Percentiles rank a stretch among this genome's conserved stretches.
Evolutionary conservation across 176 grass and related monocot genomes (phyloP).

Genomic region (Areca catechu): DNA sequence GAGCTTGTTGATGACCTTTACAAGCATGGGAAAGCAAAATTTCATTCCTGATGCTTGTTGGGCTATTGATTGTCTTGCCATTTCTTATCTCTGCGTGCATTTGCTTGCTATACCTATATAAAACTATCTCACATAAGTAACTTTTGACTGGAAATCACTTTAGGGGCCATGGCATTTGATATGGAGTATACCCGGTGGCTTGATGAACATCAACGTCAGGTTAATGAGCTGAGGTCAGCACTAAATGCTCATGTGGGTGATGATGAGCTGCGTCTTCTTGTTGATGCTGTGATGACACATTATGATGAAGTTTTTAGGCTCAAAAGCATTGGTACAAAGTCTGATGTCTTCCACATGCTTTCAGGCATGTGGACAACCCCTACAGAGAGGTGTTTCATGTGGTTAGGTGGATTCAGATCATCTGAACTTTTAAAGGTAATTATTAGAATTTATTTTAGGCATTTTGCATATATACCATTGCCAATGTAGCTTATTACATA

Average conservation of each 20-base stretch:
- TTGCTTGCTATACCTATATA: neutral
- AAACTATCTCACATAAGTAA: neutral
- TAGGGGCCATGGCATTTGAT: conserved; percentile 59
- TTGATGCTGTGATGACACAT: conserved; percentile 52
- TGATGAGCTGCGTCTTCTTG: conserved; percentile 52
- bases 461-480: too few relatives aligned
- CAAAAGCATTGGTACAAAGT: conserved; percentile 47
- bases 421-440: conserved; percentile 76
- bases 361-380: conserved; percentile 94
- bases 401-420: conserved; percentile 78
- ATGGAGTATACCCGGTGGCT: conserved; percentile 90
- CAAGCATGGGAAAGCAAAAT: too few relatives aligned
- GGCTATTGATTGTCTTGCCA: too few relatives aligned
- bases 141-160: neutral
- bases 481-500: too few relatives aligned
- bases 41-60: too few relatives aligned
- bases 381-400: conserved; percentile 92
- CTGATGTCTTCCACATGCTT: conserved; percentile 77
- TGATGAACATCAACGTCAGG: conserved; percentile 73
- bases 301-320: conserved; percentile 72
- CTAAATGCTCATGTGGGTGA: conserved; percentile 38
- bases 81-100: neutral
- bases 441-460: too few relatives aligned
- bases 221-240: conserved; percentile 61
- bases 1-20: too few relatives aligned